These are phyloP conservation scores for Debaryomyces maramus DNA, from an alignment of 805 yeast species.

Conservation along the genomic window DNA sequence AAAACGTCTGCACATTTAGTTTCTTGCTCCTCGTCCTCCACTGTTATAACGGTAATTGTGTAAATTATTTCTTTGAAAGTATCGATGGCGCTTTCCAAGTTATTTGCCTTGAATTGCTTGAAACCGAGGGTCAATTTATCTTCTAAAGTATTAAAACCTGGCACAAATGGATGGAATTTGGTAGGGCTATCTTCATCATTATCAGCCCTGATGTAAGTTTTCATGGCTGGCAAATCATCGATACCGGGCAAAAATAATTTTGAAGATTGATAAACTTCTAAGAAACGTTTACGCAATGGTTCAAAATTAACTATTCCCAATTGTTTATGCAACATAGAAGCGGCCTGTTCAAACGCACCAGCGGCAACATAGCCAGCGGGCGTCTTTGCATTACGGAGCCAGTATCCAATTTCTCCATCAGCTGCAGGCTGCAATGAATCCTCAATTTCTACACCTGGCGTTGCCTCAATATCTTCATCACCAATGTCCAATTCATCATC, in stretches of 20 bases:
- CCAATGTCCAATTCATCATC: conserved; percentile 76
- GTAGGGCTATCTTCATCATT: conserved; percentile 53
- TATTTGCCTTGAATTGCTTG: conserved; percentile 79
- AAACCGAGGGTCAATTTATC: conserved; percentile 69
- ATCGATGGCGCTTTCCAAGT: conserved; percentile 76
- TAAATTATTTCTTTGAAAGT: conserved; percentile 79
- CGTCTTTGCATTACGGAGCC: conserved; percentile 87
- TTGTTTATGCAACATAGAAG: conserved; percentile 87
- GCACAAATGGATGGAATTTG: conserved; percentile 60
- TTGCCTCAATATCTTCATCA: conserved; percentile 39
- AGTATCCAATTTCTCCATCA: conserved; percentile 64
- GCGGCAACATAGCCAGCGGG: conserved; percentile 95
- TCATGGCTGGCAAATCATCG: conserved; percentile 71
- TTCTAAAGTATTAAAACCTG: conserved; percentile 70
- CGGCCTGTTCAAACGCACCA: conserved; percentile 95
- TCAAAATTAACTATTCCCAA: conserved; percentile 83
- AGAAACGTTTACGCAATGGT: conserved; percentile 79
- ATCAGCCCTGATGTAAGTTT: conserved; percentile 65
- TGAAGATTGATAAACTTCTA: conserved; percentile 79
- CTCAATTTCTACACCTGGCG: conserved; percentile 14
- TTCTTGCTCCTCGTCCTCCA: conserved; percentile 72
- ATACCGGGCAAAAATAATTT: conserved; percentile 74
- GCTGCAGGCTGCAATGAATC: conserved; percentile 24
- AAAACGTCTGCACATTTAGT: conserved; percentile 70
- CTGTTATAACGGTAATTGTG: conserved; percentile 69